A percentile compares a stretch with the other conserved stretches of the same genome.
Conservation (phyloP, 2,329 filamentous ascomycete genomes). For the Teratosphaeria zuluensis region DNA sequence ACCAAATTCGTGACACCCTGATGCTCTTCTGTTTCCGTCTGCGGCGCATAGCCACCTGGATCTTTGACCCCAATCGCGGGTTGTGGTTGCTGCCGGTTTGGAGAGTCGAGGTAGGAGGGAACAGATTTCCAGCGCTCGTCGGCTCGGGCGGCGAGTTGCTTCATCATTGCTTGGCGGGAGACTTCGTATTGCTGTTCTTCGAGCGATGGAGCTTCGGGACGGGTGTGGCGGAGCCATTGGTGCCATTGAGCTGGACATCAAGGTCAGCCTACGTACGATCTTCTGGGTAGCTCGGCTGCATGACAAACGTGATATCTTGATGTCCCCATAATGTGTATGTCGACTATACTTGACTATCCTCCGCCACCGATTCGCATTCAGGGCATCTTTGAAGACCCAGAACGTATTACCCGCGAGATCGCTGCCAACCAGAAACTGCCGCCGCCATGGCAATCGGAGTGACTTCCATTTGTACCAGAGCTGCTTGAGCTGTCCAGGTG, state of each 20-base stretch:
- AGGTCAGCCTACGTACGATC: too few relatives aligned
- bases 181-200: slow-evolving; percentile 51
- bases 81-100: slow-evolving; percentile 39
- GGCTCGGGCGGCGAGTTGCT: slow-evolving; percentile 48
- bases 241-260: slow-evolving; percentile 50
- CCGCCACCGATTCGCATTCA: slow-evolving; percentile 45
- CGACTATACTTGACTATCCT: slow-evolving; percentile 49
- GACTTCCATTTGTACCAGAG: slow-evolving; percentile 56
- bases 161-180: slow-evolving; percentile 47
- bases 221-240: slow-evolving; percentile 57
- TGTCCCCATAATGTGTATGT: slow-evolving; percentile 46
- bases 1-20: slow-evolving; percentile 25
- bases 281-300: too few relatives aligned
- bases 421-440: slow-evolving; percentile 48
- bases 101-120: slow-evolving; percentile 49
- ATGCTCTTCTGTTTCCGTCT: slow-evolving; percentile 21
- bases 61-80: slow-evolving; percentile 37
- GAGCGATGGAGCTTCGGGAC: slow-evolving; percentile 45
- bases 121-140: slow-evolving; percentile 54
- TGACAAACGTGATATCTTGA: slow-evolving; percentile 52
- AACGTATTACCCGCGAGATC: slow-evolving; percentile 56
- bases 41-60: slow-evolving; percentile 28
- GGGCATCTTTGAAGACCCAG: slow-evolving; percentile 54
- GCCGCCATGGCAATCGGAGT: slow-evolving; percentile 52
- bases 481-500: slow-evolving; percentile 28